Conservation (phyloP, 805 yeast species). For the Schwanniomyces yamadae region DNA sequence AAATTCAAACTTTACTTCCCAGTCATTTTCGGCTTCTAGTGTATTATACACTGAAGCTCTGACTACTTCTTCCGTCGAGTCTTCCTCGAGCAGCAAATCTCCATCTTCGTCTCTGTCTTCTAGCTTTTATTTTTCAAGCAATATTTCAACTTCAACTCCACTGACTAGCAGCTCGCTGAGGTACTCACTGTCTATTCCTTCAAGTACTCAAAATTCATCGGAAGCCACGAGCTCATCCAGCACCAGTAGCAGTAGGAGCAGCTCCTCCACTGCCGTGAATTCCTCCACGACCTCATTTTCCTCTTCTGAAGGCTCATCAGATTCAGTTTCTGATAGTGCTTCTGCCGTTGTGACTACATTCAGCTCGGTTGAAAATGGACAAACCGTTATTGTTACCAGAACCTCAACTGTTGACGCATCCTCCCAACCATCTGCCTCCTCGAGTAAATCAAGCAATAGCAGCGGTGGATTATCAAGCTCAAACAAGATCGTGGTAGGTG, state of each 20-base stretch:
- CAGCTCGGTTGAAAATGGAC: conserved; percentile 35
- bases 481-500: conserved; percentile 46
- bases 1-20: no score
- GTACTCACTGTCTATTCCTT: background rate
- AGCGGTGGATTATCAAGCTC: conserved; percentile 39
- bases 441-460: conserved; percentile 11
- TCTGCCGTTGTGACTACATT: conserved; percentile 25
- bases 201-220: background rate
- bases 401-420: conserved; percentile 28
- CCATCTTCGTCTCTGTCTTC: background rate
- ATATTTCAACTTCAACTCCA: background rate
- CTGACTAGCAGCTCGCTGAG: no score
- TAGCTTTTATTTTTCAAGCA: background rate
- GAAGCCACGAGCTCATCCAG: conserved; percentile 3
- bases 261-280: background rate
- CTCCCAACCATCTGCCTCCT: conserved; percentile 26
- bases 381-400: conserved; percentile 38
- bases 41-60: no score
- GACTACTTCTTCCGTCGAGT: background rate
- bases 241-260: background rate
- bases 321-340: conserved; percentile 1
- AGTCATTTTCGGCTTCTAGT: no score
- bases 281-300: conserved; percentile 6
- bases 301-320: conserved; percentile 6
- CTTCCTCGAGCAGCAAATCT: background rate